Evolutionary conservation across 169 alveolate species (phyloP).

Genomic region (Plasmodium gaboni): DNA sequence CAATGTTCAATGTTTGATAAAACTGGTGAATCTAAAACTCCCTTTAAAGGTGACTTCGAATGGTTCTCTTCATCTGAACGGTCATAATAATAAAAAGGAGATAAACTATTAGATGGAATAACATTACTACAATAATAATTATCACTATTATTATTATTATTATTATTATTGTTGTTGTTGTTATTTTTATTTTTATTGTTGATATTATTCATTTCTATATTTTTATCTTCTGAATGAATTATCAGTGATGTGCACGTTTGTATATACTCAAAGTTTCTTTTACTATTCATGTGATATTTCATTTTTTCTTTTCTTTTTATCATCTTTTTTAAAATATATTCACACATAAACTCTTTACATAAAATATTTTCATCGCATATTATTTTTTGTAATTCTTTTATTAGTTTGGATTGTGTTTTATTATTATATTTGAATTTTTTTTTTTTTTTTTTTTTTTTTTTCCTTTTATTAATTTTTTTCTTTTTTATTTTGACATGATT

Average conservation of each 20-base stretch:
- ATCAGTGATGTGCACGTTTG: slow-evolving; percentile 54
- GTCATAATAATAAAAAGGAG: no score
- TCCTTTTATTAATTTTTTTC: slow-evolving; percentile 20
- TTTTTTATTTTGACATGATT: background rate
- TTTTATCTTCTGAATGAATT: slow-evolving; percentile 9
- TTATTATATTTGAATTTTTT: slow-evolving; percentile 12
- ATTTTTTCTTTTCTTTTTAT: slow-evolving; percentile 35
- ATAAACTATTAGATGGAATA: no score
- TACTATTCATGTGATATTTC: background rate
- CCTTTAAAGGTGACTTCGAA: background rate
- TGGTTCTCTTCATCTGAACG: background rate
- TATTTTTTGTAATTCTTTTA: slow-evolving; percentile 10
- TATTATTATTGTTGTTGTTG: background rate
- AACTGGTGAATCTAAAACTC: slow-evolving; percentile 24
- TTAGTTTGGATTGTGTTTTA: background rate
- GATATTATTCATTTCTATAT: background rate
- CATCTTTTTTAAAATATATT: slow-evolving; percentile 21
- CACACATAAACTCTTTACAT: background rate
- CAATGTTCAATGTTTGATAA: slow-evolving; percentile 34
- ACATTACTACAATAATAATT: no score
- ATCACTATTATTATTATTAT: no score
- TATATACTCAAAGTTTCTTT: slow-evolving; percentile 35
- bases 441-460: slow-evolving; percentile 26
- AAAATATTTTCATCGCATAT: slow-evolving; percentile 7
- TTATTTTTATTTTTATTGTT: background rate